These are phyloP conservation scores for Phytophthora cryptogea DNA, from an alignment of 352 stramenopile species.

Conservation along the genomic window DNA sequence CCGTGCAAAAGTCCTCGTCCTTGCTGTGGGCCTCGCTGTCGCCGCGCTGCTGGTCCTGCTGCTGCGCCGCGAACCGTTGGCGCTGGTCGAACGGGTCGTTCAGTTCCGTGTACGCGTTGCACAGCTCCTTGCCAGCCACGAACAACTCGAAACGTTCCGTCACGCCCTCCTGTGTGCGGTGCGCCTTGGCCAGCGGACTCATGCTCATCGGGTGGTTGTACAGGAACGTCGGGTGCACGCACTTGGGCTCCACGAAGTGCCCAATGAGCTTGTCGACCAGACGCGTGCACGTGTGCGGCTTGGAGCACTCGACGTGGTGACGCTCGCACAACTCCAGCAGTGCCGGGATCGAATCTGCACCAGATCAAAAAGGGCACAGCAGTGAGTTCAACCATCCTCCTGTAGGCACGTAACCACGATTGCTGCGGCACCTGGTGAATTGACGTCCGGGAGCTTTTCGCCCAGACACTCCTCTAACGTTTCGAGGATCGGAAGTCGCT, in stretches of 20 bases:
- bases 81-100: conserved; percentile 98
- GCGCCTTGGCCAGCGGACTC: conserved; percentile 95
- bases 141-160: conserved; percentile 99
- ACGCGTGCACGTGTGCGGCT: conserved; percentile 94
- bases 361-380: background rate
- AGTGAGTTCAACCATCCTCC: conserved; percentile 8
- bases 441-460: conserved; percentile 71
- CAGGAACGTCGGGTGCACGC: conserved; percentile 97
- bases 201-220: conserved; percentile 98
- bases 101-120: conserved; percentile 99
- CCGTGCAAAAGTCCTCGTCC: conserved; percentile 97
- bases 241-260: conserved; percentile 95
- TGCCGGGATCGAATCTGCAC: conserved; percentile 60
- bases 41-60: conserved; percentile 75
- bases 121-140: conserved; percentile 95
- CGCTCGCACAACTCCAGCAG: conserved; percentile 89
- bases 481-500: conserved; percentile 96
- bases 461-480: conserved; percentile 93
- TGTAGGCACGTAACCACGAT: background rate
- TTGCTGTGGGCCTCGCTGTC: conserved; percentile 91
- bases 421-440: conserved; percentile 48
- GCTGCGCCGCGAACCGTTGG: conserved; percentile 94
- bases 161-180: conserved; percentile 92
- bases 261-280: conserved; percentile 98
- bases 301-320: conserved; percentile 89